Conservation (phyloP, 1,284 basidiomycete species). For the Inonotus hispidus region DNA sequence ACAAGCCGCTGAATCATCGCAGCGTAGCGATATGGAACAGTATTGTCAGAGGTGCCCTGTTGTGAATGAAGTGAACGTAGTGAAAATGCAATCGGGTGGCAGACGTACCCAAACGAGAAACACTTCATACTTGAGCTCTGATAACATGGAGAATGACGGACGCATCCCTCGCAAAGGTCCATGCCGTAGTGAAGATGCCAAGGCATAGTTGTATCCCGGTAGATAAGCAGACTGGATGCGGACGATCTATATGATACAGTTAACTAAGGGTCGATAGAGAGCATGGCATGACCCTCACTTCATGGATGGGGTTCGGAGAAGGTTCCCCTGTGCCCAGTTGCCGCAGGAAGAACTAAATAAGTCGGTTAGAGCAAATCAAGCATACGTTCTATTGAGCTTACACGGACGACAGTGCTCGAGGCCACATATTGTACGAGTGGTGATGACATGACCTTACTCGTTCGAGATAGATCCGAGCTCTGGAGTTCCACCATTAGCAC, state of each 20-base stretch:
- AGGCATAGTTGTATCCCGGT: slow-evolving; percentile 62
- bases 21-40: slow-evolving; percentile 59
- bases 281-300: slow-evolving; percentile 1
- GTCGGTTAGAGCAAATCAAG: not conserved
- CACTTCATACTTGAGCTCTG: slow-evolving; percentile 37
- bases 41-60: slow-evolving; percentile 62
- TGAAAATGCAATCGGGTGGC: not conserved
- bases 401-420: slow-evolving; percentile 54
- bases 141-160: slow-evolving; percentile 45
- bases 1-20: slow-evolving; percentile 47
- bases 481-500: slow-evolving; percentile 24
- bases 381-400: slow-evolving; percentile 27
- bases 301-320: slow-evolving; percentile 11
- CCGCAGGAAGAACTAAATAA: slow-evolving; percentile 1
- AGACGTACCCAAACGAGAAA: slow-evolving; percentile 57
- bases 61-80: not conserved
- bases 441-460: slow-evolving; percentile 67
- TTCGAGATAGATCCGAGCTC: slow-evolving; percentile 62
- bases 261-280: not conserved
- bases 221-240: slow-evolving; percentile 68
- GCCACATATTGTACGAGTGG: slow-evolving; percentile 59
- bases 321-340: slow-evolving; percentile 12
- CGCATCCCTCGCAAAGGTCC: slow-evolving; percentile 61
- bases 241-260: slow-evolving; percentile 40
- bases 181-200: slow-evolving; percentile 69